Base-by-base conservation (phyloP, 2,329 filamentous ascomycete species). In the Aaosphaeria arxii region DNA sequence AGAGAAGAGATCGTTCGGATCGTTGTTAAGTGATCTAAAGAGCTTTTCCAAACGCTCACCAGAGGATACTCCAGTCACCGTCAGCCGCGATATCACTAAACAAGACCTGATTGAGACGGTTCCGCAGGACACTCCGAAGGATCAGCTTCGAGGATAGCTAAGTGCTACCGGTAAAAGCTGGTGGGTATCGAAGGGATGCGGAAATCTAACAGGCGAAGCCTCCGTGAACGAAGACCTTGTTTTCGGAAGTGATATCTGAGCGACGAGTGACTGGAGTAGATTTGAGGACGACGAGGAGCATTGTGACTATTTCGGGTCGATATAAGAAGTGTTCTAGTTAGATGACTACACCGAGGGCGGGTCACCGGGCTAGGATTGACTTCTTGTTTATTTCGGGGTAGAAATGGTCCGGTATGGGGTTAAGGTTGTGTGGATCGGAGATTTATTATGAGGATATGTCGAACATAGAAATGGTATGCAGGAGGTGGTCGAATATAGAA, bases 1-100 rank as follows among this genome's bases (percentile, higher is more conserved):
- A 64, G 65, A 51, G 46, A 57, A 59, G 59, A 51, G 33, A 53
- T 55, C 50, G 49, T 42, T 50, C 60, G 62, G 61, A 52, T 63
- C 61, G 59, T 47, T 55, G 50, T 61, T 55, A 61, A 58, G 51
- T 67, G 63, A 52, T 63, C 63, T 62, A 63, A 63, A n/a, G n/a
- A 36, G 33, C 55, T 46, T 56, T 58, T 57, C 61, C 61, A 62
- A 59, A 52, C 63, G 64, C 59, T 61, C 46, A 62, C 62, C 54
- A 55, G 59, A 63, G 59, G 42, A 52, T 51, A 59, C 67, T 71
- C 70, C 70, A 73, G 69, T 67, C 69, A 70, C 70, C 64, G 70
- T 70, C 67, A 67, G 64, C 70, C 69, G 60, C 69, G 72, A 69
- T 67, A 68, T 70, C 66, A 70, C 69, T 63, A 57, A 66, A 69